Conservation (phyloP, 2,329 filamentous ascomycete species). For the Annulohypoxylon truncatum region DNA sequence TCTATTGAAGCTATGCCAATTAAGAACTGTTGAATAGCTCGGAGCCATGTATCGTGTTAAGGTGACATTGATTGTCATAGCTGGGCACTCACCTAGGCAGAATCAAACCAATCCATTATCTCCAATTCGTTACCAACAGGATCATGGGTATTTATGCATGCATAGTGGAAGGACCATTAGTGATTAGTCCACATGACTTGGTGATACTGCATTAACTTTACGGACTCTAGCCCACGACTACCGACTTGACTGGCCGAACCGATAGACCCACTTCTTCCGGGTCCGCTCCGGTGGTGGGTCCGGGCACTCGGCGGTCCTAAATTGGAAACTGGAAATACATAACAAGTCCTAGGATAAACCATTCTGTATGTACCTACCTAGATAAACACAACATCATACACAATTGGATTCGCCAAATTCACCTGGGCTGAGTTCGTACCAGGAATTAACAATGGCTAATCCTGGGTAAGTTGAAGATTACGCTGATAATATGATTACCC, state of each 20-base stretch:
- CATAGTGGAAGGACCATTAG: neutral
- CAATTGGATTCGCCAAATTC: neutral
- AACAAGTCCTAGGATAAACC: neutral
- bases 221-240: neutral
- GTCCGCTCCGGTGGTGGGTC: neutral
- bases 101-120: neutral
- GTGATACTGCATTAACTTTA: conserved; percentile 3
- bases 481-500: neutral
- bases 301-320: neutral
- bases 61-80: neutral
- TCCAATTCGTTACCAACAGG: neutral
- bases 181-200: neutral
- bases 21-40: neutral
- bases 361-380: neutral
- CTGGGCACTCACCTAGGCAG: neutral
- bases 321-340: neutral
- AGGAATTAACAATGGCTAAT: neutral
- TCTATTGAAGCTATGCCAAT: neutral
- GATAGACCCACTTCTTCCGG: neutral
- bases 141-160: neutral
- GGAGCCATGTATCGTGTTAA: neutral
- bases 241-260: neutral
- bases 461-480: neutral
- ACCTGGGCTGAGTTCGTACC: neutral
- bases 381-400: neutral